Evolutionary conservation across 192 early-diverging fungal species (phyloP), one percentile per base, ranked within the genome.

Genomic region (Lobosporangium transversale): DNA sequence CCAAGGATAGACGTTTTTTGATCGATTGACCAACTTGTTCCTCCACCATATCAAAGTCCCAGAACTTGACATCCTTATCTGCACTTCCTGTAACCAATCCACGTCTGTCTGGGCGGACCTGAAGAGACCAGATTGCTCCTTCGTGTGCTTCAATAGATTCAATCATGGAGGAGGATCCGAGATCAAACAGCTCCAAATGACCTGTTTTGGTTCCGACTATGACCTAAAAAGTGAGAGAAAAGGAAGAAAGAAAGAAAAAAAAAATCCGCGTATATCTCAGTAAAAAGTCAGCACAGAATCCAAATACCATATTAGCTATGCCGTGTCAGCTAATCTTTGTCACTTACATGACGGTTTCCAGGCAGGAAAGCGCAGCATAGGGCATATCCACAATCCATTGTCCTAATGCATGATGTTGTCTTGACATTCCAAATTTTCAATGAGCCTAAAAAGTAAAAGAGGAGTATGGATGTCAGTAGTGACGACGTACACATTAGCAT

Each of bases 51-150:
- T 91, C 90, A 78, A 98, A 94, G 78, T 95, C 92, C 96, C 96
- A 99, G 75, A 99, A 98, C 84, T 97, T 98, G 65, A 99, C 95
- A 56, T 93, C 87, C 69, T 97, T 95, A 81, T 98, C 97, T 8
- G 92, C 94, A 57, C 91, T 90, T 27, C 96, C 97, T 1, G 97
- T 95, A 30, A 91, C 91, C 31, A 99, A 75, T 15, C 97, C 95
- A 70, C 89, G 89, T 42, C 89, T 86, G 58, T 99, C 96, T 10
- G 94, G 93, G 21, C 88, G 89, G 31, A 97, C 83, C 47, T 94
- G 91, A 32, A 98, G 80, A 29, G 94, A 88, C 92, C 94, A 97
- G 20, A 96, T 83, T 2, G 93, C 85, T 4, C 95, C 94, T 18
- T 94, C 93, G 58, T 99, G 97, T 17, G 95, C 97, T 47, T 94